These are phyloP conservation scores for Stachybotrys chlorohalonatus DNA, from an alignment of 2,329 filamentous ascomycete genomes.

Conservation along the genomic window DNA sequence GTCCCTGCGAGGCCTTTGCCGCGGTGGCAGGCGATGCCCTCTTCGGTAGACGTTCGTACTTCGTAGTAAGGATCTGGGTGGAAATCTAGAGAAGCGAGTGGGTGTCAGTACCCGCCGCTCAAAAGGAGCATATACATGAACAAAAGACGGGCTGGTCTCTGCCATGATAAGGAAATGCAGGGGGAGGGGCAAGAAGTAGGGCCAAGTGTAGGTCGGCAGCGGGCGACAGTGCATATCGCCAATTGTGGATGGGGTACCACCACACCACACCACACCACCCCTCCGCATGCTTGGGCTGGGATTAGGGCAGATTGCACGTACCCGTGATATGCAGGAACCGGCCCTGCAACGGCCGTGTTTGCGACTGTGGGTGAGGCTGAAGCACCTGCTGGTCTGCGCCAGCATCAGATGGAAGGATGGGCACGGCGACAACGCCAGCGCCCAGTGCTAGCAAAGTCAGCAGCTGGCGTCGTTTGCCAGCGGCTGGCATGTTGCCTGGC, in stretches of 20 bases:
- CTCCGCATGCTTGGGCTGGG: slow-evolving; percentile 1
- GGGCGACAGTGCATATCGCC: neutral
- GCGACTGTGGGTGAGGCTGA: slow-evolving; percentile 8
- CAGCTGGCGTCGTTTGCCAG: slow-evolving; percentile 11
- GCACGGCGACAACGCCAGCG: slow-evolving; percentile 11
- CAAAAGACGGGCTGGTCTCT: too few species aligned
- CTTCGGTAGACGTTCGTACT: slow-evolving; percentile 60
- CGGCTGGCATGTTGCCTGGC: slow-evolving; percentile 17
- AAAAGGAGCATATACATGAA: too few species aligned
- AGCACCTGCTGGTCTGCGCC: slow-evolving; percentile 8
- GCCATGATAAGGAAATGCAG: too few species aligned
- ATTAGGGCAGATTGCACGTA: slow-evolving; percentile 27
- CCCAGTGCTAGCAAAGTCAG: slow-evolving; percentile 8
- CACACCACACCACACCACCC: slow-evolving; percentile 5
- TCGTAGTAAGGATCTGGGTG: slow-evolving; percentile 89
- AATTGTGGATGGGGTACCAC: slow-evolving; percentile 3
- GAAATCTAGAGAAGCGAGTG: slow-evolving; percentile 52
- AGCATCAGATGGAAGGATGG: slow-evolving; percentile 5
- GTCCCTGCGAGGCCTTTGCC: slow-evolving; percentile 67
- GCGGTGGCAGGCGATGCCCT: slow-evolving; percentile 67
- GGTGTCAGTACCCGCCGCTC: too few species aligned
- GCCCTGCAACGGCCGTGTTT: slow-evolving; percentile 49
- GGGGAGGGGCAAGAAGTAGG: too few species aligned
- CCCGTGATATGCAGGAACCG: slow-evolving; percentile 85
- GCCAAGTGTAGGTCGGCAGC: too few species aligned